Evolutionary conservation across 345 rosid species (phyloP).

Genomic region (Camelina hispida): DNA sequence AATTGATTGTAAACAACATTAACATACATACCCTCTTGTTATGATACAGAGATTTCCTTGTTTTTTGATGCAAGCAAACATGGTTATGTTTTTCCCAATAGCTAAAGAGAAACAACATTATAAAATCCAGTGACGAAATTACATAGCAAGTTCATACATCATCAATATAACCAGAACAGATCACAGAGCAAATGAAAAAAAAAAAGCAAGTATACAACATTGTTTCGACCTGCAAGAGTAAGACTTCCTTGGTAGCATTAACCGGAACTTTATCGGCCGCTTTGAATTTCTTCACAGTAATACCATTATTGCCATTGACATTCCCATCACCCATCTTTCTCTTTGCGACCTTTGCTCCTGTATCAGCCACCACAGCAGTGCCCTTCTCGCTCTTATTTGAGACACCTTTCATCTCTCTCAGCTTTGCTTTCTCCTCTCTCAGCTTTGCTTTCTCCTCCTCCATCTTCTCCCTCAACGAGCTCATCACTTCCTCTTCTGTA

Average conservation of each 20-base stretch:
- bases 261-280: constrained; percentile 60
- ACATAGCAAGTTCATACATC: constrained; percentile 16
- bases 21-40: constrained; percentile 4
- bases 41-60: constrained; percentile 3
- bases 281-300: constrained; percentile 63
- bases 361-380: constrained; percentile 32
- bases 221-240: constrained; percentile 57
- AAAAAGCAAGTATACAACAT: not conserved
- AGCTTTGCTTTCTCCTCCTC: constrained; percentile 65
- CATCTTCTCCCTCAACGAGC: constrained; percentile 65
- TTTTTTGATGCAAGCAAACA: constrained; percentile 2
- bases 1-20: too few relatives aligned
- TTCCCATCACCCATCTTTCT: constrained; percentile 55
- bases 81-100: not conserved
- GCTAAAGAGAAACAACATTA: not conserved
- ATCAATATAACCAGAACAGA: not conserved
- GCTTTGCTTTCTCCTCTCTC: constrained; percentile 62
- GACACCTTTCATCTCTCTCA: constrained; percentile 58
- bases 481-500: constrained; percentile 79
- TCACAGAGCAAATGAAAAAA: constrained; percentile 21
- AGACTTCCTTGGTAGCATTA: constrained; percentile 81
- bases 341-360: constrained; percentile 57
- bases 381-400: constrained; percentile 52
- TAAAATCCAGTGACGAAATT: not conserved
- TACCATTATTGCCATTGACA: constrained; percentile 53